A percentile compares a stretch with the other conserved stretches of the same genome.
These are phyloP conservation scores for Nymphaea thermarum DNA, from an alignment of 164 flowering plant species.

Conservation along the genomic window DNA sequence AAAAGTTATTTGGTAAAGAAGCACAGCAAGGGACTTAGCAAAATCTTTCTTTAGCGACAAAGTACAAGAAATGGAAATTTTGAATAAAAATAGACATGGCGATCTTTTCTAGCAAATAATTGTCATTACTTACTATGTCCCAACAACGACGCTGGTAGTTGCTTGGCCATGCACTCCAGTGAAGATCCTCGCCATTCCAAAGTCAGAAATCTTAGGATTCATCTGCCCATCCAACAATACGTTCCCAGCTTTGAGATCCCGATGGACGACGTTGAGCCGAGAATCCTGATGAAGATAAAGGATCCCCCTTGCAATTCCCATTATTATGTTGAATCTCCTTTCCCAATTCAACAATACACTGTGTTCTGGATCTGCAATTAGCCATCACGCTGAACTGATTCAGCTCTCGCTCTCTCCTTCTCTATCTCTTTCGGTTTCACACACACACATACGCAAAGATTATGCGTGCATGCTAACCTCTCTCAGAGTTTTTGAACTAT, in stretches of 20 bases:
- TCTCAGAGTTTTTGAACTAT: too few relatives aligned
- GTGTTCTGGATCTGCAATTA: constrained; percentile 3
- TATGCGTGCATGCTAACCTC: too few relatives aligned
- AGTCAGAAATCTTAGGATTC: constrained; percentile 22
- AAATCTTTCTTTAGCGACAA: too few relatives aligned
- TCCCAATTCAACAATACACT: constrained; percentile 8
- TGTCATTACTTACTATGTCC: constrained; percentile 21
- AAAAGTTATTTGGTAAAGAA: too few relatives aligned
- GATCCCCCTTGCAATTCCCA: constrained; percentile 16
- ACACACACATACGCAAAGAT: too few relatives aligned
- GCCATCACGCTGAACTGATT: too few relatives aligned
- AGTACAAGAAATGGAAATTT: too few relatives aligned
- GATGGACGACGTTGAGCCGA: constrained; percentile 12
- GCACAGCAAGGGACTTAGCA: too few relatives aligned
- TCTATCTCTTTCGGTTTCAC: too few relatives aligned
- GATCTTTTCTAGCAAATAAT: too few relatives aligned
- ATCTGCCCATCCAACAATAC: constrained; percentile 19
- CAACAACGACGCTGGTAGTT: constrained; percentile 13
- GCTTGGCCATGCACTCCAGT: constrained; percentile 4
- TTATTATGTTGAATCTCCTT: constrained; percentile 8
- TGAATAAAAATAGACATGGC: too few relatives aligned
- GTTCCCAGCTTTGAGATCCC: constrained; percentile 25
- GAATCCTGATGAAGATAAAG: constrained; percentile 22
- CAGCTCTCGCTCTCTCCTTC: too few relatives aligned
- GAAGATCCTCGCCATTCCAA: constrained; percentile 20